Evolutionary conservation across 306 rosid species (phyloP).

Genomic region (Cucurbita moschata): DNA sequence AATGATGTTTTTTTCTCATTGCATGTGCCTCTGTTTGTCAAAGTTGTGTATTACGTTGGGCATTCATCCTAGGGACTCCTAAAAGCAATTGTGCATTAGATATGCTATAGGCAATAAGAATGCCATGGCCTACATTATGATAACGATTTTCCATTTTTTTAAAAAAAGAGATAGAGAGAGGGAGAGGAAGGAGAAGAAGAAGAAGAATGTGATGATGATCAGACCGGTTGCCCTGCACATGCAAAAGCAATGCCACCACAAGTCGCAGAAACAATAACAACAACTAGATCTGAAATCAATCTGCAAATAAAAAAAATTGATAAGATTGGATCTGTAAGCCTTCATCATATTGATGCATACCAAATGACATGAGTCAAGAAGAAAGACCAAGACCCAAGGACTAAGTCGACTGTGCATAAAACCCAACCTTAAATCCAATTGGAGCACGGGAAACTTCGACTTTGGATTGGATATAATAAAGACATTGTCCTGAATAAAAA

Average conservation of each 20-base stretch:
- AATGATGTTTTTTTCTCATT: background rate
- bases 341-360: slow-evolving; percentile 13
- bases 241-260: slow-evolving; percentile 98
- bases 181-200: background rate
- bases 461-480: slow-evolving; percentile 80
- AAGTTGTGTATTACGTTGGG: background rate
- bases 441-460: slow-evolving; percentile 89
- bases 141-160: background rate
- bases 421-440: slow-evolving; percentile 66
- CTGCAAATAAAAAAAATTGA: slow-evolving; percentile 29
- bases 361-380: slow-evolving; percentile 6
- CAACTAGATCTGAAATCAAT: slow-evolving; percentile 87
- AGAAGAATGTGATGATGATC: slow-evolving; percentile 17
- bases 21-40: background rate
- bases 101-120: background rate
- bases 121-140: background rate
- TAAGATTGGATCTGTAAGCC: slow-evolving; percentile 14
- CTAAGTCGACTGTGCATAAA: background rate
- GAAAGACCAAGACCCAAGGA: background rate
- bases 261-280: slow-evolving; percentile 93
- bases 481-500: slow-evolving; percentile 64
- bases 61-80: background rate
- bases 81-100: background rate
- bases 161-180: background rate
- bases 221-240: slow-evolving; percentile 95